Conservation (phyloP, 768 basidiomycete genomes). For the Neoboletus brunneissimus region DNA sequence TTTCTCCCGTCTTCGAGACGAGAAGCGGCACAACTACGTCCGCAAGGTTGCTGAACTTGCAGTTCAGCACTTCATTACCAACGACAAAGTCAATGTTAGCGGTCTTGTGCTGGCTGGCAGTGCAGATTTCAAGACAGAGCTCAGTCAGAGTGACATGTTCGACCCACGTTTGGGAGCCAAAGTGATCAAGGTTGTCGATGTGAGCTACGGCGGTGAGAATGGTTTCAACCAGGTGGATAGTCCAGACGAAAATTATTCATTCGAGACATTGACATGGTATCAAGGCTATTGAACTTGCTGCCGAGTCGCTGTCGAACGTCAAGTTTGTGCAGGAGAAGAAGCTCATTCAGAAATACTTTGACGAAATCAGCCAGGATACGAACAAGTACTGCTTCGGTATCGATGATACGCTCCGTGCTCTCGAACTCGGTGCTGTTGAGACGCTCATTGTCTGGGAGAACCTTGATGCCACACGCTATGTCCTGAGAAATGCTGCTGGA, state of each 20-base stretch:
- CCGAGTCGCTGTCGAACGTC: constrained; percentile 95
- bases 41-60: constrained; percentile 97
- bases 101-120: constrained; percentile 95
- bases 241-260: background rate
- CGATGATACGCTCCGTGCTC: constrained; percentile 92
- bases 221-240: constrained; percentile 93
- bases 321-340: constrained; percentile 99
- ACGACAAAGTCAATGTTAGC: constrained; percentile 97
- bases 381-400: constrained; percentile 97
- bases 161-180: constrained; percentile 85
- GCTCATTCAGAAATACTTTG: constrained; percentile 97
- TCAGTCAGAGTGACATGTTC: constrained; percentile 95
- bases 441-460: constrained; percentile 99
- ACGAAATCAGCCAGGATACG: constrained; percentile 97
- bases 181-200: constrained; percentile 97
- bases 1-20: constrained; percentile 99
- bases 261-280: background rate
- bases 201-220: constrained; percentile 97
- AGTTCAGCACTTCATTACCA: constrained; percentile 96
- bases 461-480: constrained; percentile 84
- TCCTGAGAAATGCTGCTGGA: constrained; percentile 88
- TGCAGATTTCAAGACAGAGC: constrained; percentile 98
- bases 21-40: constrained; percentile 99
- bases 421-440: constrained; percentile 95
- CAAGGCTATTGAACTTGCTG: constrained; percentile 94